Percentiles rank a stretch among this genome's conserved stretches.
Conservation (phyloP, 2,329 filamentous ascomycete species). For the Apiospora kogelbergensis region DNA sequence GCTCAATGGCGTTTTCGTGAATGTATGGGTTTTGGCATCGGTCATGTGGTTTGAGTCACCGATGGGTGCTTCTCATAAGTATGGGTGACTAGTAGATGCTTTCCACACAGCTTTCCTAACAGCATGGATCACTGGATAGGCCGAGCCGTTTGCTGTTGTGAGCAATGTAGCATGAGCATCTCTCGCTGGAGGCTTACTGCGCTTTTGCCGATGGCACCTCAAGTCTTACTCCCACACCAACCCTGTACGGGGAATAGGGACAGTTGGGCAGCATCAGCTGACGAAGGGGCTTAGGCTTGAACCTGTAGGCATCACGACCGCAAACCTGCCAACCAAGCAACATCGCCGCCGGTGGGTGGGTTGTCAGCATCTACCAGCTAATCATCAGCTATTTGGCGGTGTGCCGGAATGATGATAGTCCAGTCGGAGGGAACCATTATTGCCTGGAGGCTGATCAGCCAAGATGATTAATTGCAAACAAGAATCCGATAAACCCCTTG, state of each 20-base stretch:
- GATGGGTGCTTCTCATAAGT: background rate
- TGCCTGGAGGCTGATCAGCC: background rate
- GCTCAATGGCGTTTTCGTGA: too few relatives aligned
- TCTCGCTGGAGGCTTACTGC: background rate
- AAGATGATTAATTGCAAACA: background rate
- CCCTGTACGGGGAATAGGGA: background rate
- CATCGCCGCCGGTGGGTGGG: background rate
- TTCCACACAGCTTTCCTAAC: background rate
- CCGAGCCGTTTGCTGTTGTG: background rate
- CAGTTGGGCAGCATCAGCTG: background rate
- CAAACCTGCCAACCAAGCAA: background rate
- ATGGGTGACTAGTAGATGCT: background rate
- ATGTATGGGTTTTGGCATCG: background rate
- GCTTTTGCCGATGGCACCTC: background rate
- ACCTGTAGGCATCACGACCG: background rate
- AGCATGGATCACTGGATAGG: background rate
- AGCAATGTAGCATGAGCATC: background rate
- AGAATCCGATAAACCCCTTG: background rate
- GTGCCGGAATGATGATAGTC: background rate
- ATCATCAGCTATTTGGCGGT: background rate
- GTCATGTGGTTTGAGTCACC: background rate
- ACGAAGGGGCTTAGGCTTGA: background rate
- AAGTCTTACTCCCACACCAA: background rate
- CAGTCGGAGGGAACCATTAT: background rate
- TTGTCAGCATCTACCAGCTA: background rate